These are phyloP conservation scores for Chamaenerion angustifolium DNA, from an alignment of 345 rosid species.

Conservation along the genomic window DNA sequence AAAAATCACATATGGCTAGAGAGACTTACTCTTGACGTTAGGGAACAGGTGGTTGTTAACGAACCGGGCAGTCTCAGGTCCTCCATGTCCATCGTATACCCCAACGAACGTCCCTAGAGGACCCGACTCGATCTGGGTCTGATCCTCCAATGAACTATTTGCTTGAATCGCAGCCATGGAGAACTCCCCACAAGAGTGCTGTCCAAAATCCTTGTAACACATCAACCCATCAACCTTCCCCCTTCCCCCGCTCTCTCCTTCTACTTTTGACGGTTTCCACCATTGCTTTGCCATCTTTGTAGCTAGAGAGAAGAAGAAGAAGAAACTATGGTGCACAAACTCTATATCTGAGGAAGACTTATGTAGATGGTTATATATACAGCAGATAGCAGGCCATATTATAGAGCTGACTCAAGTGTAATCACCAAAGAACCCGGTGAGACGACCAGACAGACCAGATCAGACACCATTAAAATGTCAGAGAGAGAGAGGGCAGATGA, in stretches of 20 bases:
- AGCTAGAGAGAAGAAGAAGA: slow-evolving; percentile 1
- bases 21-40: slow-evolving; percentile 46
- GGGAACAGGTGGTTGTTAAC: slow-evolving; percentile 40
- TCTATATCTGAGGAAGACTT: slow-evolving; percentile 4
- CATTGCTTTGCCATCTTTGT: slow-evolving; percentile 32
- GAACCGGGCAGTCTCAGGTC: slow-evolving; percentile 60
- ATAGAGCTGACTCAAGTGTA: not conserved
- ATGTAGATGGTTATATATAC: not conserved
- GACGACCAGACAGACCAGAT: not conserved
- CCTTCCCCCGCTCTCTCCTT: slow-evolving; percentile 10
- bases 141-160: slow-evolving; percentile 58
- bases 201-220: slow-evolving; percentile 61
- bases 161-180: slow-evolving; percentile 84
- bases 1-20: not conserved
- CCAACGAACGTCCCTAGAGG: slow-evolving; percentile 5
- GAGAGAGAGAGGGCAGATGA: slow-evolving; percentile 28
- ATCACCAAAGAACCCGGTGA: too few relatives aligned
- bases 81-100: slow-evolving; percentile 8
- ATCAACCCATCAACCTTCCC: slow-evolving; percentile 44
- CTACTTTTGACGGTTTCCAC: not conserved
- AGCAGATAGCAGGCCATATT: slow-evolving; percentile 4
- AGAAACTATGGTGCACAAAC: not conserved
- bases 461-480: slow-evolving; percentile 17
- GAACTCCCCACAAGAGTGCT: slow-evolving; percentile 52
- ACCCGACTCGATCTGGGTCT: slow-evolving; percentile 86